phyloP scores from a whole-genome alignment of 495 filamentous ascomycete genomes.

The Trypethelium eluteriae region DNA sequence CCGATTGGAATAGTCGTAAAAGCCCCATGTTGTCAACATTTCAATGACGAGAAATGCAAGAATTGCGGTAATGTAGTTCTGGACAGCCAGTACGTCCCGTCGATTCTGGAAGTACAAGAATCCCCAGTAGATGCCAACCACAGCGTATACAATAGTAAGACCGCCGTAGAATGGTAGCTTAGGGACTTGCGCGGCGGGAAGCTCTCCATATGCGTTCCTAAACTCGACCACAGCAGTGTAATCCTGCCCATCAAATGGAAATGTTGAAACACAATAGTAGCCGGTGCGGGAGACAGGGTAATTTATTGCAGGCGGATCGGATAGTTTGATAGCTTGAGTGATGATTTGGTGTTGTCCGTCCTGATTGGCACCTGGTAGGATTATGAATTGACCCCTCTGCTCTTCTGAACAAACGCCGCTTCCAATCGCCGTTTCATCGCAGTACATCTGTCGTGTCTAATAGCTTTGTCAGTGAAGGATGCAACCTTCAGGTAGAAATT shows the following conservation, averaged over 20 bases:
- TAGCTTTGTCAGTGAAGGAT: background rate
- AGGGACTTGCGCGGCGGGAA: slow-evolving; percentile 88
- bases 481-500: background rate
- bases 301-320: slow-evolving; percentile 60
- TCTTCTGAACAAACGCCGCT: slow-evolving; percentile 60
- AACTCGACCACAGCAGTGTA: slow-evolving; percentile 84
- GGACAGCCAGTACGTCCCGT: slow-evolving; percentile 90
- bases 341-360: slow-evolving; percentile 61
- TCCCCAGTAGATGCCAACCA: slow-evolving; percentile 81
- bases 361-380: slow-evolving; percentile 63
- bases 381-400: slow-evolving; percentile 77
- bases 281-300: slow-evolving; percentile 82
- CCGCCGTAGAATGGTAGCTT: slow-evolving; percentile 97
- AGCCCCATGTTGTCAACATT: slow-evolving; percentile 97
- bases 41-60: slow-evolving; percentile 89
- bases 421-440: slow-evolving; percentile 60
- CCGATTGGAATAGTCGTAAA: slow-evolving; percentile 90
- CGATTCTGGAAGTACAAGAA: slow-evolving; percentile 95
- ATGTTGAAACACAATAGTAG: slow-evolving; percentile 90
- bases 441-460: slow-evolving; percentile 39
- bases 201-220: slow-evolving; percentile 90
- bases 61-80: slow-evolving; percentile 98
- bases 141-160: slow-evolving; percentile 86
- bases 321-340: slow-evolving; percentile 75
- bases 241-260: slow-evolving; percentile 50